These are phyloP conservation scores for Fagopyrum esculentum DNA, from an alignment of 148 eudicot genomes.

Conservation along the genomic window DNA sequence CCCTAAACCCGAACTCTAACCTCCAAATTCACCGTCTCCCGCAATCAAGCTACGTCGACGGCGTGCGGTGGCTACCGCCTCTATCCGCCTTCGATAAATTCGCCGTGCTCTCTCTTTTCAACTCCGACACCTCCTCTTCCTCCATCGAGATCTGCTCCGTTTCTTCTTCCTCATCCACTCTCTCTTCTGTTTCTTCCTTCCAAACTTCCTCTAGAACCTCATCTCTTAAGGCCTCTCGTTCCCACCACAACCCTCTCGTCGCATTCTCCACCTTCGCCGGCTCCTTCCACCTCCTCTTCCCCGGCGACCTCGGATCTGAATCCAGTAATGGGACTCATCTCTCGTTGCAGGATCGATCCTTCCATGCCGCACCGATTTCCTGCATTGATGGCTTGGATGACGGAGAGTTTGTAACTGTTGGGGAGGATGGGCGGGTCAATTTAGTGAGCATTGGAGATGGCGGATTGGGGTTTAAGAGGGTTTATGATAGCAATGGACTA, in stretches of 20 bases:
- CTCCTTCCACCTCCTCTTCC: slow-evolving; percentile 36
- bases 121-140: slow-evolving; percentile 36
- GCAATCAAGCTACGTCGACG: slow-evolving; percentile 55
- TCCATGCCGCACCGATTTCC: slow-evolving; percentile 50
- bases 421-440: slow-evolving; percentile 88
- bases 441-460: slow-evolving; percentile 37
- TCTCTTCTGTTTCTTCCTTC: slow-evolving; percentile 35
- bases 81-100: slow-evolving; percentile 54
- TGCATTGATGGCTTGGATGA: slow-evolving; percentile 53
- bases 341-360: slow-evolving; percentile 26
- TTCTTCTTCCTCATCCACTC: slow-evolving; percentile 22
- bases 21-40: slow-evolving; percentile 50
- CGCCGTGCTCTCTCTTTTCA: slow-evolving; percentile 45
- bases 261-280: slow-evolving; percentile 51
- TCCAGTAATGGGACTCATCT: slow-evolving; percentile 14
- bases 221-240: slow-evolving; percentile 38
- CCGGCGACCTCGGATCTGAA: slow-evolving; percentile 17
- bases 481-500: slow-evolving; percentile 67
- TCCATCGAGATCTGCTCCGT: slow-evolving; percentile 53
- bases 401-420: slow-evolving; percentile 60
- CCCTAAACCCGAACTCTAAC: slow-evolving; percentile 6
- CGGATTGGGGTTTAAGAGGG: slow-evolving; percentile 23
- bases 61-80: slow-evolving; percentile 61
- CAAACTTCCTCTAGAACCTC: slow-evolving; percentile 38
- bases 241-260: slow-evolving; percentile 32